Percentiles rank a stretch among this genome's conserved stretches.
Evolutionary conservation across 2,329 filamentous ascomycete species (phyloP).

Genomic region (Hymenotorrendiella dingleyae): DNA sequence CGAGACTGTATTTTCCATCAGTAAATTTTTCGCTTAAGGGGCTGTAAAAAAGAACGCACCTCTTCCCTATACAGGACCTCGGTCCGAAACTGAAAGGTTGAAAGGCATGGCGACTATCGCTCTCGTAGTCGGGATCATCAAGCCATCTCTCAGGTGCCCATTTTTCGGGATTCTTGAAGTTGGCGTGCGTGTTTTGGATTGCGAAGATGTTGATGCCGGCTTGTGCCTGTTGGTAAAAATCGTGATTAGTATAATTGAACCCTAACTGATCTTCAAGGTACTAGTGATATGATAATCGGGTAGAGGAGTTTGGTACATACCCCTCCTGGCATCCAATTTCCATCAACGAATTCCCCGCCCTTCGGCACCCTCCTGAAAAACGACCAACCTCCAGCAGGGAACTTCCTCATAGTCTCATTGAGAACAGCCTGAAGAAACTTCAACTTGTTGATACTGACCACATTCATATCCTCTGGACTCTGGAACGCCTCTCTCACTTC

Average conservation of each 20-base stretch:
- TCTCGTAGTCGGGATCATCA: constrained; percentile 1
- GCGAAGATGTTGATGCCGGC: not conserved
- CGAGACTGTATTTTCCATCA: constrained; percentile 1
- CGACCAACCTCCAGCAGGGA: too few species aligned
- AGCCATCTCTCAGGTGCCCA: constrained; percentile 29
- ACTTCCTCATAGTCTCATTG: too few species aligned
- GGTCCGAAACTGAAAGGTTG: constrained; percentile 8
- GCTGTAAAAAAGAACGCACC: not conserved
- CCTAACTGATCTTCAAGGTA: not conserved
- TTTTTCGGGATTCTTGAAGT: constrained; percentile 9
- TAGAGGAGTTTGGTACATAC: constrained; percentile 1
- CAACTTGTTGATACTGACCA: too few species aligned
- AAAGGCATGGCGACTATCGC: constrained; percentile 3
- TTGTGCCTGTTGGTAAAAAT: not conserved
- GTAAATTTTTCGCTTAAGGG: not conserved
- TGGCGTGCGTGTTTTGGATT: not conserved
- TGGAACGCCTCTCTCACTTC: too few species aligned
- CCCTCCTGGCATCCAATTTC: too few species aligned
- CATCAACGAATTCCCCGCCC: too few species aligned
- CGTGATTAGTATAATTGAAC: not conserved
- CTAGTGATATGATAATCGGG: not conserved
- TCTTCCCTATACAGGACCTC: constrained; percentile 8
- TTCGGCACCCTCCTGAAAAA: too few species aligned
- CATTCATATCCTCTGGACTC: too few species aligned
- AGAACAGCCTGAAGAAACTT: too few species aligned